Conservation (phyloP, 768 basidiomycete species). For the Dentipellis sp. region DNA sequence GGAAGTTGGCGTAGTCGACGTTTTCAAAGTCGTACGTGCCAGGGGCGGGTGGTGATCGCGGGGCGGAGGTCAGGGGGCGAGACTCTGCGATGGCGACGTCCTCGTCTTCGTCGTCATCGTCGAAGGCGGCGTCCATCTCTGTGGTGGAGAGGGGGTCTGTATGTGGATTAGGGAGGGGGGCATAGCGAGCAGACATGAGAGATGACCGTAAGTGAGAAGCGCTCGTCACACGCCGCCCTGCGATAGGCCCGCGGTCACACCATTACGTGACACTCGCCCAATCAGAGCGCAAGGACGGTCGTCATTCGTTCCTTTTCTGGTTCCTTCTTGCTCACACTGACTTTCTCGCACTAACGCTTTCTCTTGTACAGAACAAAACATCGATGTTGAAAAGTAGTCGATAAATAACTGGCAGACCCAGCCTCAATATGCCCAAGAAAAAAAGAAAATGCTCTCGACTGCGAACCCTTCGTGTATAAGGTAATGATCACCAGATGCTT, state of each 20-base stretch:
- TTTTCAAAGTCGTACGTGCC: constrained; percentile 72
- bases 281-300: not conserved
- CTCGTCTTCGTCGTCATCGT: constrained; percentile 59
- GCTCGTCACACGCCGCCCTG: not conserved
- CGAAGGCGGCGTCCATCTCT: constrained; percentile 85
- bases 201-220: not conserved
- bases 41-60: constrained; percentile 15
- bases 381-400: too few relatives aligned
- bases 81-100: constrained; percentile 36
- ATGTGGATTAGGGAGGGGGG: constrained; percentile 52
- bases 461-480: too few relatives aligned
- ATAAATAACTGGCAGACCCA: too few relatives aligned
- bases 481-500: too few relatives aligned
- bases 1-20: constrained; percentile 62
- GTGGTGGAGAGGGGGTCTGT: constrained; percentile 36
- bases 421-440: too few relatives aligned
- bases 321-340: not conserved
- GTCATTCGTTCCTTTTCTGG: not conserved
- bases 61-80: constrained; percentile 38
- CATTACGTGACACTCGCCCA: too few relatives aligned
- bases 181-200: constrained; percentile 51
- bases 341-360: not conserved
- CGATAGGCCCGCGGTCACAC: not conserved
- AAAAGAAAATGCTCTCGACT: too few relatives aligned
- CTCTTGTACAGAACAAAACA: too few relatives aligned